These are phyloP conservation scores for Tuber calosporum DNA, from an alignment of 495 filamentous ascomycete species.

Conservation along the genomic window DNA sequence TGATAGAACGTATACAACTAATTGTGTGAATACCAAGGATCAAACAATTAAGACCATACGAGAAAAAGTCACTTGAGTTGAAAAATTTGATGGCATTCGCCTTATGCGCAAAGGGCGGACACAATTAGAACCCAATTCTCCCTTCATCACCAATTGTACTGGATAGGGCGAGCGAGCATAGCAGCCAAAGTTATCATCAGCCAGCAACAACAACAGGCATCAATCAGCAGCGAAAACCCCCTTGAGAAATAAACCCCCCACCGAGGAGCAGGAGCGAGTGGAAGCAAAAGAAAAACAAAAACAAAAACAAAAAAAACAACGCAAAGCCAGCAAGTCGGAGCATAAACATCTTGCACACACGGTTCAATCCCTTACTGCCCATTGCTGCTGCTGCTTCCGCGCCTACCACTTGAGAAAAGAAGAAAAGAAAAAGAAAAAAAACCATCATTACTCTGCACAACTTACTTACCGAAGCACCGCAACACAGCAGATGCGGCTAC, in stretches of 20 bases:
- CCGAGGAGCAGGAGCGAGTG: background rate
- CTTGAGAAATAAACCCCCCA: background rate
- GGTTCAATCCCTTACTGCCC: slow-evolving; percentile 3
- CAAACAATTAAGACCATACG: background rate
- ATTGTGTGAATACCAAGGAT: background rate
- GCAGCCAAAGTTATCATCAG: background rate
- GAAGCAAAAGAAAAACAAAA: background rate
- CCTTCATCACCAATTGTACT: background rate
- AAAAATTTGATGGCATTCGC: background rate
- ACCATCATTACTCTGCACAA: slow-evolving; percentile 3
- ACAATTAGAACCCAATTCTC: background rate
- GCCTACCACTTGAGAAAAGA: background rate
- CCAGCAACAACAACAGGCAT: background rate
- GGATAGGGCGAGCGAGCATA: slow-evolving; percentile 4
- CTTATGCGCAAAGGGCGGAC: background rate
- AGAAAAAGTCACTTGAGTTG: background rate
- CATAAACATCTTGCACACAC: slow-evolving; percentile 3
- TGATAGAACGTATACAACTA: background rate
- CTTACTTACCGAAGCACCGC: background rate
- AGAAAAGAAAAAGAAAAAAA: background rate
- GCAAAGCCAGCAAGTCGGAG: slow-evolving; percentile 2
- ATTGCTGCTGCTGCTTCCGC: background rate
- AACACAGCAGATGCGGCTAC: background rate
- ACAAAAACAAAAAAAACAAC: background rate
- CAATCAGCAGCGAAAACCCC: background rate